phyloP scores from a whole-genome alignment of 2,329 filamentous ascomycete genomes.

The Dichotomopilus funicola region DNA sequence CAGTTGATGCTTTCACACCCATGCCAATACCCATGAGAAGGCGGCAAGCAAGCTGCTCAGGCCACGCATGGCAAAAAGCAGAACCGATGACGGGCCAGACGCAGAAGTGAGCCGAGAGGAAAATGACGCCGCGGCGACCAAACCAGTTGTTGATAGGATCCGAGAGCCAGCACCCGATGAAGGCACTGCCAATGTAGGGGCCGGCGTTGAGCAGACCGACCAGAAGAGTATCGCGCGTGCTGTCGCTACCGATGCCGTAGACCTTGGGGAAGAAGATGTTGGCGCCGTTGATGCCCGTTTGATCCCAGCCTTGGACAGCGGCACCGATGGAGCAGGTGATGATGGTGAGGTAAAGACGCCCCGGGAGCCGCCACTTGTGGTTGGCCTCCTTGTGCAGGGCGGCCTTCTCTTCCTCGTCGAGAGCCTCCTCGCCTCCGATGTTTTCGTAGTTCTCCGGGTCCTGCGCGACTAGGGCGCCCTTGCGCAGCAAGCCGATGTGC shows the following conservation, averaged over 20 bases:
- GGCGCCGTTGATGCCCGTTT: slow-evolving; percentile 58
- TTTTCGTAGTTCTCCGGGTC: slow-evolving; percentile 57
- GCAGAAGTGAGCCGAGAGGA: slow-evolving; percentile 67
- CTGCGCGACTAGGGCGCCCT: slow-evolving; percentile 69
- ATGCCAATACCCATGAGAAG: slow-evolving; percentile 72
- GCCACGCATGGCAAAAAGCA: slow-evolving; percentile 65
- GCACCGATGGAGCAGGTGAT: slow-evolving; percentile 62
- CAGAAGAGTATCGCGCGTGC: slow-evolving; percentile 37
- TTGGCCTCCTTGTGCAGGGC: slow-evolving; percentile 55
- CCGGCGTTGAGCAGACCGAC: slow-evolving; percentile 61
- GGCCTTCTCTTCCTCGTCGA: slow-evolving; percentile 54
- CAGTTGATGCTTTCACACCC: slow-evolving; percentile 64
- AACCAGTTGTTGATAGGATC: slow-evolving; percentile 45
- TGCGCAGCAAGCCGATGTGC: slow-evolving; percentile 52
- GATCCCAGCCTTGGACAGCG: slow-evolving; percentile 65
- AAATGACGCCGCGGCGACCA: slow-evolving; percentile 56
- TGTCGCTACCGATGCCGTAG: slow-evolving; percentile 40
- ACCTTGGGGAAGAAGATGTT: slow-evolving; percentile 54
- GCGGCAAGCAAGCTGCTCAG: slow-evolving; percentile 62
- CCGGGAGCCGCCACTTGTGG: slow-evolving; percentile 62
- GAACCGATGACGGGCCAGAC: slow-evolving; percentile 64
- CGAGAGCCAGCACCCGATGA: slow-evolving; percentile 58
- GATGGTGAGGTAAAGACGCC: slow-evolving; percentile 59
- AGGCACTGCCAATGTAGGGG: slow-evolving; percentile 42
- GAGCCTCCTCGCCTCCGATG: slow-evolving; percentile 49